Percentiles rank a stretch among this genome's conserved stretches.
These are phyloP conservation scores for Veloboletus limbatus DNA, from an alignment of 1,284 basidiomycete genomes.

Conservation along the genomic window DNA sequence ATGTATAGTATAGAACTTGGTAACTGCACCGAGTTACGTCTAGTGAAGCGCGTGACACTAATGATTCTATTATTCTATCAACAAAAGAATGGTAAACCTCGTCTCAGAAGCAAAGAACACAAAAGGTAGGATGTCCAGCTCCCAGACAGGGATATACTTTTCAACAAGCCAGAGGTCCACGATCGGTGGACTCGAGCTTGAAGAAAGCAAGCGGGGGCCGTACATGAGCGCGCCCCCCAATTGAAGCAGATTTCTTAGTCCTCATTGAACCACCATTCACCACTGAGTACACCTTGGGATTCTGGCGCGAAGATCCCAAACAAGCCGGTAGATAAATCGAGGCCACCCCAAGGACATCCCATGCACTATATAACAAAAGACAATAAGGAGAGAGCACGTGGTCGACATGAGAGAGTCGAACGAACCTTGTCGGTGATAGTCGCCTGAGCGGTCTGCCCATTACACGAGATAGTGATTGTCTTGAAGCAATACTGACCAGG, in stretches of 20 bases:
- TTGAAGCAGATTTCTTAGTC: constrained; percentile 15
- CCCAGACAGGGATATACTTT: background rate
- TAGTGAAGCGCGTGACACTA: constrained; percentile 3
- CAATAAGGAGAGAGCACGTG: constrained; percentile 2
- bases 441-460: constrained; percentile 57
- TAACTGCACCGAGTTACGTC: constrained; percentile 6
- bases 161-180: background rate
- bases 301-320: constrained; percentile 58
- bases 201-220: background rate
- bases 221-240: background rate
- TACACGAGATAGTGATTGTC: constrained; percentile 58
- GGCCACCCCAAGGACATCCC: constrained; percentile 66
- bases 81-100: background rate
- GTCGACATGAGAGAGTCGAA: constrained; percentile 1
- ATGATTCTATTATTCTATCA: background rate
- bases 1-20: constrained; percentile 1
- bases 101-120: constrained; percentile 1
- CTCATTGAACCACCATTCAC: constrained; percentile 52
- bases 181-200: background rate
- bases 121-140: background rate
- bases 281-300: constrained; percentile 51
- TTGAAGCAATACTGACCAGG: constrained; percentile 62
- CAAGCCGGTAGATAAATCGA: constrained; percentile 79
- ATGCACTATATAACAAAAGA: constrained; percentile 48
- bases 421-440: constrained; percentile 64